A percentile compares a stretch with the other conserved stretches of the same genome.
These are phyloP conservation scores for Chlorella sorokiniana DNA, from an alignment of 139 green algal genomes.

Conservation along the genomic window DNA sequence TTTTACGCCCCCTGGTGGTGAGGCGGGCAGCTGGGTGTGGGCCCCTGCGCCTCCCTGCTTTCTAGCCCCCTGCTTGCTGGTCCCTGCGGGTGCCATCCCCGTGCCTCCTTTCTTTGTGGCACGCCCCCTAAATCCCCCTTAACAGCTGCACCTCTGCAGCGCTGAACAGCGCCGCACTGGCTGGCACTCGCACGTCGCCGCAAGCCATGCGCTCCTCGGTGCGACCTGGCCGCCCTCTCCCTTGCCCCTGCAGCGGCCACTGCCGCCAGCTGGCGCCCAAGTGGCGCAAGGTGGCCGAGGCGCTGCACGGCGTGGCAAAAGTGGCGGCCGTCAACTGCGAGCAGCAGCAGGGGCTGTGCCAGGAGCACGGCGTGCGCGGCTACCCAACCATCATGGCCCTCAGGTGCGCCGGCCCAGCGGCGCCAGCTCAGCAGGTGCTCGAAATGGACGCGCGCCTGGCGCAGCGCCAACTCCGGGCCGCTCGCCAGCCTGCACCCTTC, in stretches of 20 bases:
- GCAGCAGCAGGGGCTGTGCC: slow-evolving; percentile 68
- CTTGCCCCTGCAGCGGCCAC: slow-evolving; percentile 60
- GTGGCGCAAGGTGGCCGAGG: slow-evolving; percentile 66
- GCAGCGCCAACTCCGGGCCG: too few species aligned
- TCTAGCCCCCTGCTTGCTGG: too few species aligned
- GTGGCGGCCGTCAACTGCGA: slow-evolving; percentile 88
- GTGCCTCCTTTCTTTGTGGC: too few species aligned
- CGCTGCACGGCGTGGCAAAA: slow-evolving; percentile 75
- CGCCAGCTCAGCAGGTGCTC: slow-evolving; percentile 44
- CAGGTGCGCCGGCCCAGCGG: slow-evolving; percentile 4
- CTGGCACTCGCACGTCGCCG: too few species aligned
- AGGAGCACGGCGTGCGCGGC: slow-evolving; percentile 63
- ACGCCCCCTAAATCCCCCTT: neutral
- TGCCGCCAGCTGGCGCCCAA: slow-evolving; percentile 78
- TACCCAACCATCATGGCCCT: slow-evolving; percentile 82
- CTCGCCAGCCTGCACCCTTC: too few species aligned
- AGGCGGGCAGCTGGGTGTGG: neutral
- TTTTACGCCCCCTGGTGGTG: slow-evolving; percentile 78
- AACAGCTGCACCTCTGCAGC: neutral
- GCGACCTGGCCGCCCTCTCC: neutral
- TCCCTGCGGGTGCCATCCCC: neutral
- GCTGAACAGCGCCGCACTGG: neutral
- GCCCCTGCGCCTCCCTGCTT: neutral
- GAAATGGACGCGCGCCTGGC: too few species aligned
- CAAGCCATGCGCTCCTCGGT: neutral